A percentile compares a stretch with the other conserved stretches of the same genome.
Conservation (phyloP, 1,139 yeast species). For the Pichiaceae sp. region DNA sequence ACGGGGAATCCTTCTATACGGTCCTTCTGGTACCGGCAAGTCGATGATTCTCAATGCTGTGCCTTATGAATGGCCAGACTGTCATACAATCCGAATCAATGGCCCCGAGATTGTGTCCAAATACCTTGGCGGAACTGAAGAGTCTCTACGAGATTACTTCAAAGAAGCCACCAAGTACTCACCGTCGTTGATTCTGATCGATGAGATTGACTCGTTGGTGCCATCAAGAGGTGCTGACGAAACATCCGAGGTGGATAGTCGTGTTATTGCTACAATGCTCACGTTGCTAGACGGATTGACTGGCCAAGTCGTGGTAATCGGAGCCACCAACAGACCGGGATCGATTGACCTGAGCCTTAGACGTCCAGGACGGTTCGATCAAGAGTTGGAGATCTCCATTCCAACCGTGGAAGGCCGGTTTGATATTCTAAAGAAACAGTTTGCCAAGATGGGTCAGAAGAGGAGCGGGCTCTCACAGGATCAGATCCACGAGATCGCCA, state of each 20-base stretch:
- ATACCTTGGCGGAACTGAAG: slow-evolving; percentile 90
- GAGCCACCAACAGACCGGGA: slow-evolving; percentile 64
- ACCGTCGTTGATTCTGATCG: slow-evolving; percentile 81
- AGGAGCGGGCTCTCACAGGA: slow-evolving; percentile 47
- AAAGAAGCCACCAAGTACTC: slow-evolving; percentile 77
- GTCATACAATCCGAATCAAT: slow-evolving; percentile 77
- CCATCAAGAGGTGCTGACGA: slow-evolving; percentile 80
- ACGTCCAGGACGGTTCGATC: slow-evolving; percentile 90
- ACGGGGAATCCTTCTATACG: slow-evolving; percentile 81
- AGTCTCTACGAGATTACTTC: slow-evolving; percentile 70
- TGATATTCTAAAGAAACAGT: slow-evolving; percentile 56
- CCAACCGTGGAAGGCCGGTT: slow-evolving; percentile 64
- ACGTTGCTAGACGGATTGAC: slow-evolving; percentile 90
- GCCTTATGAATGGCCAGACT: slow-evolving; percentile 43
- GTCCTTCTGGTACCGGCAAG: slow-evolving; percentile 98
- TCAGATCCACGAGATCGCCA: slow-evolving; percentile 52
- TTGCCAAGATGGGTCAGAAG: slow-evolving; percentile 39
- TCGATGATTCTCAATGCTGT: slow-evolving; percentile 81
- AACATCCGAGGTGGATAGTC: slow-evolving; percentile 78
- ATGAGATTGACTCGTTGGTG: slow-evolving; percentile 86
- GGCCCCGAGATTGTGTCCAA: slow-evolving; percentile 92
- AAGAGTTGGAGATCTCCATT: slow-evolving; percentile 71
- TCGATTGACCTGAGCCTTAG: slow-evolving; percentile 79
- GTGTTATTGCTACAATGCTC: slow-evolving; percentile 78
- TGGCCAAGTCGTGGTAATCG: slow-evolving; percentile 39